These are phyloP conservation scores for Calocybe cyanea DNA, from an alignment of 768 basidiomycete species.

Conservation along the genomic window DNA sequence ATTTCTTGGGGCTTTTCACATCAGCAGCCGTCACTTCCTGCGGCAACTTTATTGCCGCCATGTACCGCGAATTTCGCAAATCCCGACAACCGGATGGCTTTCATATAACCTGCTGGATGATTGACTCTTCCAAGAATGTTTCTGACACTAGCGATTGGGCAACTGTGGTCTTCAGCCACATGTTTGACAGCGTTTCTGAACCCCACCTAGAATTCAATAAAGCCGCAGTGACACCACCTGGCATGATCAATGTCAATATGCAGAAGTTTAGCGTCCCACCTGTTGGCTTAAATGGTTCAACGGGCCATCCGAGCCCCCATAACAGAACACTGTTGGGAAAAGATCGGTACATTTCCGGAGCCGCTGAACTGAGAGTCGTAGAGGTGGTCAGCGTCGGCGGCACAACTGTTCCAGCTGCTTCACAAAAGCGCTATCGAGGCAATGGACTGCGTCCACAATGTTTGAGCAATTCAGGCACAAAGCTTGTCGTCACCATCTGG, in stretches of 20 bases:
- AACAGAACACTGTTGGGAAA: too few species aligned
- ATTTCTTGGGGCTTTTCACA: background rate
- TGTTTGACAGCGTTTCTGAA: background rate
- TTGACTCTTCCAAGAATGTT: background rate
- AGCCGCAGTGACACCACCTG: constrained; percentile 5
- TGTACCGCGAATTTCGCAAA: constrained; percentile 1
- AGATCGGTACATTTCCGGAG: constrained; percentile 2
- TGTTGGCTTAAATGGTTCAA: background rate
- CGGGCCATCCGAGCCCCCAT: background rate
- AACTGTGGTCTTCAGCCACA: constrained; percentile 4
- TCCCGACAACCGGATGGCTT: background rate
- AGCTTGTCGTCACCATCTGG: background rate
- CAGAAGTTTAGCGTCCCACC: background rate
- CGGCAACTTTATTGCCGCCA: constrained; percentile 6
- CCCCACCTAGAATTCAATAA: constrained; percentile 2
- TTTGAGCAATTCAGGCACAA: constrained; percentile 7
- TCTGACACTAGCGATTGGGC: constrained; percentile 6
- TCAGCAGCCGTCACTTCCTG: constrained; percentile 7
- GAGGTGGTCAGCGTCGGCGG: constrained; percentile 4
- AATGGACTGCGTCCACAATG: too few species aligned
- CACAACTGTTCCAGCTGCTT: background rate
- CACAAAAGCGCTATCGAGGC: too few species aligned
- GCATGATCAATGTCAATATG: constrained; percentile 4
- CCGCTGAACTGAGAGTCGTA: background rate
- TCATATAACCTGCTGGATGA: constrained; percentile 7